Evolutionary conservation across 257 asterid species (phyloP), one percentile per base, ranked within the genome.

Genomic region (Solanum phureja): DNA sequence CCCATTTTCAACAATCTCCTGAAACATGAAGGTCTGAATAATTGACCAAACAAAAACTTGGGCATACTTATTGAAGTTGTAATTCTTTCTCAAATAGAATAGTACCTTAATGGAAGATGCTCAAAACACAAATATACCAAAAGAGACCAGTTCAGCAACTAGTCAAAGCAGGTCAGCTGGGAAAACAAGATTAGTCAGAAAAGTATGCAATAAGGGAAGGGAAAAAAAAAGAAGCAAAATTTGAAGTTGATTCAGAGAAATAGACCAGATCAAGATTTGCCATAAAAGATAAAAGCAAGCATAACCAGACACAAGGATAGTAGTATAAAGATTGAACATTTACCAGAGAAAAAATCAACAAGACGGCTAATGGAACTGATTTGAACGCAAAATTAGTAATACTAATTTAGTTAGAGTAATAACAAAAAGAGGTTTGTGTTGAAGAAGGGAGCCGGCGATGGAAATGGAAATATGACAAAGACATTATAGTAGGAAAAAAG

Each of bases 381-480:
- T 69, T 49, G 42, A 8, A 64, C 34, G 27, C 86, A 52, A 38
- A 33, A 66, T 8, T 66, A 85, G 64, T 21, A 56, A 56, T 18
- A 33, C 34, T 56, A 56, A 19, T 56, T 18, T 56, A 56, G 24
- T 18, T 18, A 52, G 62, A 52, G 87, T 68, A 69, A 8, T 37
- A 35, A 49, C 35, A 73, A 75, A 49, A 31, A 35, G 79, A 87
- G 44, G 35, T 73, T 73, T 34, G 23, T 34, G 58, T 46, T 4
- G 84, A 83, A 18, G 38, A 11, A 31, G 35, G 86, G 76, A 86
- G 88, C 91, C 91, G 85, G 93, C 52, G 52, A 44, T 18, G 62
- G 58, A 40, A 38, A 40, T 42, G 66, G 34, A 77, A 68, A 10
- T 81, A 12, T 12, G 60, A 40, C 35, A 2, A 2, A 4, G 52